phyloP scores from a whole-genome alignment of 2,329 filamentous ascomycete genomes.

The Botrytis porri region DNA sequence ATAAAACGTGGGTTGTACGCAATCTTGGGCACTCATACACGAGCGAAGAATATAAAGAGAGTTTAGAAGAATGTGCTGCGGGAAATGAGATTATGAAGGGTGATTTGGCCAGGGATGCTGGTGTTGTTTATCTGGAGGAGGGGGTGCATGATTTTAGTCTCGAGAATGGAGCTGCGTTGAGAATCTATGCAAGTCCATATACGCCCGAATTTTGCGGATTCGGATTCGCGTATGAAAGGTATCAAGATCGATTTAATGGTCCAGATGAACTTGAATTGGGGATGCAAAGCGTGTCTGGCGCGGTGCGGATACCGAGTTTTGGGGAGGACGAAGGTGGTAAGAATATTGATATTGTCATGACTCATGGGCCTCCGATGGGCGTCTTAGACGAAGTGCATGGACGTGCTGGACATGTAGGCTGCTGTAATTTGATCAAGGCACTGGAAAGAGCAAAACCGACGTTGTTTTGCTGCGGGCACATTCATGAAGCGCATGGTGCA shows the following conservation, averaged over 20 bases:
- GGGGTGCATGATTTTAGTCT: constrained; percentile 36
- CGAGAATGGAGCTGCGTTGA: constrained; percentile 34
- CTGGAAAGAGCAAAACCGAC: constrained; percentile 48
- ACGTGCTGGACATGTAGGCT: constrained; percentile 43
- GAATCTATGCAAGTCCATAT: constrained; percentile 38
- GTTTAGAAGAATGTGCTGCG: constrained; percentile 18
- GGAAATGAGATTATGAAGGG: constrained; percentile 32
- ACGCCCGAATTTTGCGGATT: constrained; percentile 36
- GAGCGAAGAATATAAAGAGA: neutral
- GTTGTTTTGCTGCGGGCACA: constrained; percentile 62
- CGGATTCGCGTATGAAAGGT: constrained; percentile 36
- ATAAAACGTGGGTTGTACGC: constrained; percentile 42
- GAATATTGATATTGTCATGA: constrained; percentile 53
- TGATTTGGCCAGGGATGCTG: constrained; percentile 28
- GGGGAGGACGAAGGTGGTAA: neutral
- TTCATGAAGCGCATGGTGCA: constrained; percentile 59
- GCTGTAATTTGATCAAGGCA: constrained; percentile 51
- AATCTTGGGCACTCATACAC: neutral
- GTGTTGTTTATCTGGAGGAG: constrained; percentile 38
- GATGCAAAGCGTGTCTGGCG: constrained; percentile 25
- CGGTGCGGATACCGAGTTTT: constrained; percentile 24
- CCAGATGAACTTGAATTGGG: constrained; percentile 21
- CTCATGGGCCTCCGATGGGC: constrained; percentile 55
- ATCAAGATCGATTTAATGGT: constrained; percentile 36
- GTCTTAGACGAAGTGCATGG: constrained; percentile 45